Evolutionary conservation across 148 eudicot species (phyloP), one percentile per base, ranked within the genome.

Genomic region (Heliamphora exappendiculata): DNA sequence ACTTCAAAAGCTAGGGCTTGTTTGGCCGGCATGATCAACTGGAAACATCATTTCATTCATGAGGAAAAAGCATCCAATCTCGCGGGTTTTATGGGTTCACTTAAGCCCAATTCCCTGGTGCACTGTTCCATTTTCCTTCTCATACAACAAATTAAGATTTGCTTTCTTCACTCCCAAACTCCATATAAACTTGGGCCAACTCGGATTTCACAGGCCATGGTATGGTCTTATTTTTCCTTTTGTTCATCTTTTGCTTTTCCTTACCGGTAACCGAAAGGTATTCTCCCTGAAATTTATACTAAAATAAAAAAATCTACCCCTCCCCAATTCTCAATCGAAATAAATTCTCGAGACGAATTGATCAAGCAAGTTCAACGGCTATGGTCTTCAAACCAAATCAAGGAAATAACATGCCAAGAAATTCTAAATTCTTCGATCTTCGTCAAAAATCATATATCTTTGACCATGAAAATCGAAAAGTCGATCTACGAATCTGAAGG

Each of bases 201-300:
- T 89, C 92, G 67, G 97, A 82, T 76, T 89, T 93, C 78, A 86
- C 86, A 82, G 7, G 67, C 49, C n/a, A n/a, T n/a, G n/a, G n/a
- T n/a, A n/a, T n/a, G n/a, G n/a, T n/a, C n/a, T n/a, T n/a, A n/a
- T n/a, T n/a, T 28, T 24, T 26, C 65, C 29, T 29, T 29, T 31
- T 28, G 10, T 16, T 60, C 1, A 60, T 36, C 29, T 60, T 29
- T 29, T 11, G 34, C 65, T 60, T 12, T 29, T 26, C 65, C 14
- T 29, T 60, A 5, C 11, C 64, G n/a, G n/a, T n/a, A n/a, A n/a
- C n/a, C n/a, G n/a, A n/a, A n/a, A n/a, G n/a, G n/a, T n/a, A n/a
- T n/a, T n/a, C n/a, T n/a, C n/a, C n/a, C n/a, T n/a, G n/a, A n/a
- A n/a, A n/a, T n/a, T n/a, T n/a, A 53, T 3, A 17, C 24, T 4